Evolutionary conservation across 75 land plant genomes (phyloP).

Genomic region (Pseudotsuga menziesii): DNA sequence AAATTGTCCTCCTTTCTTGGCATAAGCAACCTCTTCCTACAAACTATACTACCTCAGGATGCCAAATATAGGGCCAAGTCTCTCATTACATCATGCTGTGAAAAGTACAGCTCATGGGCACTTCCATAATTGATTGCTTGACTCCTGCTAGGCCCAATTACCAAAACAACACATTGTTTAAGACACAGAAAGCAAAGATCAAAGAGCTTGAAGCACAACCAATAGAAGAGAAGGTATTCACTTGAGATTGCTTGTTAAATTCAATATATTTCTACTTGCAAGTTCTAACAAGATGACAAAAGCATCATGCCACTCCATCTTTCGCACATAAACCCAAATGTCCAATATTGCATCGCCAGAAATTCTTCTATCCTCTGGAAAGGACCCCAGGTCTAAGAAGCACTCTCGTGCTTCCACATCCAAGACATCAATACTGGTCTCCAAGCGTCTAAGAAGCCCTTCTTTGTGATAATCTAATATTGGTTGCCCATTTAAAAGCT

Average conservation of each 20-base stretch:
- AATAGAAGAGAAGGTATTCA: background rate
- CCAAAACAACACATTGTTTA: no score
- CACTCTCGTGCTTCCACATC: conserved; percentile 31
- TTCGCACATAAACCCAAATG: conserved; percentile 51
- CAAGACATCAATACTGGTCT: conserved; percentile 2
- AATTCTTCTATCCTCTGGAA: conserved; percentile 57
- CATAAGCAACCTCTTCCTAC: no score
- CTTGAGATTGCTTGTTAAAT: conserved; percentile 28
- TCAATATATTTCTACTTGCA: conserved; percentile 39
- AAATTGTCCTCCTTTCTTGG: no score
- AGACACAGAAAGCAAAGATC: no score
- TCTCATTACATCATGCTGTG: no score
- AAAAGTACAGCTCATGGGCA: no score
- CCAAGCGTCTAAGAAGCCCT: conserved; percentile 33
- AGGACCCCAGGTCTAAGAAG: conserved; percentile 48
- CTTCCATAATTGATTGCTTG: no score
- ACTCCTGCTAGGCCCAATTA: no score
- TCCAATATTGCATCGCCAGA: conserved; percentile 43
- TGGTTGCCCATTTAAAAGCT: conserved; percentile 29
- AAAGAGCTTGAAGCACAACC: no score
- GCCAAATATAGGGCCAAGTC: no score
- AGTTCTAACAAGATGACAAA: conserved; percentile 42
- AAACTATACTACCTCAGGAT: no score
- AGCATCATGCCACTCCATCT: conserved; percentile 46
- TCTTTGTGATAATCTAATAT: conserved; percentile 41